Evolutionary conservation across 2,329 filamentous ascomycete genomes (phyloP).

Genomic region (Penicillium sp.): DNA sequence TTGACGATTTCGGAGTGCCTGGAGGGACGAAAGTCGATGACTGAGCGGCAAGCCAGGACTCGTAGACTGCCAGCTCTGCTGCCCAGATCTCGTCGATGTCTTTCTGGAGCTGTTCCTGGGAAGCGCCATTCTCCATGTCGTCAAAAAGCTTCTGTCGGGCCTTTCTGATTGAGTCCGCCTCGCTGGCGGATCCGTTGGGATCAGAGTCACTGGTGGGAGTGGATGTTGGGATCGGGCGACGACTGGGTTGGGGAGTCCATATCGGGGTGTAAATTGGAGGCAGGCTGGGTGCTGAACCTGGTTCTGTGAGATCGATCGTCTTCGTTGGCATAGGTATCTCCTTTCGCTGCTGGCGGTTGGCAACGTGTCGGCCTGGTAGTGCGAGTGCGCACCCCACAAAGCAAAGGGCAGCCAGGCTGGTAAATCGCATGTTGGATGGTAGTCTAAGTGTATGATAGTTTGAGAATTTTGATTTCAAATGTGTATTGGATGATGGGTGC

Average conservation of each 20-base stretch:
- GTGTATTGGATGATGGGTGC: neutral
- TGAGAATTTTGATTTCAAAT: neutral
- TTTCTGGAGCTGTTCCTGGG: neutral
- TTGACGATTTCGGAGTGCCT: neutral
- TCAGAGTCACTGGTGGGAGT: neutral
- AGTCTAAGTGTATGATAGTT: neutral
- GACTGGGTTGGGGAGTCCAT: neutral
- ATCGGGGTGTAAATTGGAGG: neutral
- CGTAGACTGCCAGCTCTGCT: neutral
- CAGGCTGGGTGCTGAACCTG: neutral
- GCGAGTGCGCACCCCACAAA: neutral
- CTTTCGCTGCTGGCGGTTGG: neutral
- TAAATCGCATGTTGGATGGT: neutral
- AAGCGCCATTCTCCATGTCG: neutral
- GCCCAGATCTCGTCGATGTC: neutral
- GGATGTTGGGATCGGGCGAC: neutral
- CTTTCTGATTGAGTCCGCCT: neutral
- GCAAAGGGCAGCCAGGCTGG: neutral
- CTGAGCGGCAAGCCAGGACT: neutral
- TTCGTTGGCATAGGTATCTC: neutral
- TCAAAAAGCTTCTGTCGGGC: neutral
- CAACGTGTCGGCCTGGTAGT: neutral
- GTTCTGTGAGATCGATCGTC: neutral
- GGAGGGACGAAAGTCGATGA: neutral
- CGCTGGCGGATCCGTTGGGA: too few species aligned